Base-by-base conservation (phyloP, 495 filamentous ascomycete genomes). In the Penicillium canariense region DNA sequence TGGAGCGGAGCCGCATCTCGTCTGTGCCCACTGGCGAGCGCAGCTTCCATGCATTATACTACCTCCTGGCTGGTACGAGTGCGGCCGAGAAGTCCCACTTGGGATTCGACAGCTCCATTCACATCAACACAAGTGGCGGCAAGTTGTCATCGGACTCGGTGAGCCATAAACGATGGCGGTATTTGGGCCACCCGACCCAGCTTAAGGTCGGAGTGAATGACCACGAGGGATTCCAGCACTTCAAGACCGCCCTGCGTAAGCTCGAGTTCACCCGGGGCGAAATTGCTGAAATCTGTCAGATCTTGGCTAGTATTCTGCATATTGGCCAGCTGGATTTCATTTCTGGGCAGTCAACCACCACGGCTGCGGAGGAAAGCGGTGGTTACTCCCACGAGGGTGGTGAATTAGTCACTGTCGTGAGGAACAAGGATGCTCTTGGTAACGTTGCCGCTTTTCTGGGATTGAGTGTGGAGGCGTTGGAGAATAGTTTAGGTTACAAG, bases 171-270 rank as follows among this genome's bases (percentile, higher is more conserved):
- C 76, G 94, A 68, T 98, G 94, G 94, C 84, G 89, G 64, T 98
- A 97, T 70, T 79, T 98, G 22, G 94, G 94, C 17, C 94, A 98
- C 65, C 93, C 93, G 2, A 96, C 93, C 0, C 94, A 98, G 66
- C 79, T 98, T 25, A 97, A 96, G 66, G 90, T 97, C 27, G 94
- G 94, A 20, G 89, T 98, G 67, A 96, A 98, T 65, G 94, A 98
- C 68, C 76, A 83, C 4, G 93, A 96, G 63, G 93, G 93, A 0
- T 98, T 98, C 71, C 89, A 95, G 67, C 87, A 96, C 47, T 98
- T 98, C 77, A 98, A 98, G 77, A 96, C 89, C 0, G 94, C 94
- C 3, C 74, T 98, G 47, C 76, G 93, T 40, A 97, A 96, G 67
- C 80, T 98, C 32, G 94, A 96, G 67, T 97, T 98, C 59, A 89